Base-by-base conservation (phyloP, 1,284 basidiomycete genomes). In the Rugiboletus extremiorientalis region DNA sequence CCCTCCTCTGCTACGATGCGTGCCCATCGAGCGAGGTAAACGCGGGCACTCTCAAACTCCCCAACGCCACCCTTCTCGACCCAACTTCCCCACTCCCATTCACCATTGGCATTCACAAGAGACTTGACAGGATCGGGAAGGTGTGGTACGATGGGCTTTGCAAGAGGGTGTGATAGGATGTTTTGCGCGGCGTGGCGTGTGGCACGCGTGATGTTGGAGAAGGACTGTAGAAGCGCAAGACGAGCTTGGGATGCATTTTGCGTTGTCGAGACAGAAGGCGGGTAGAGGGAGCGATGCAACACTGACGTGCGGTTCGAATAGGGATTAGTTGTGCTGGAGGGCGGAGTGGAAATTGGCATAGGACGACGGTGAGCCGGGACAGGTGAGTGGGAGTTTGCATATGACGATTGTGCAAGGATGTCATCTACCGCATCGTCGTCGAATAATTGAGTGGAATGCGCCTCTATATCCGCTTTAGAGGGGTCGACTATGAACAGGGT, bases 21-120 rank as follows among this genome's bases (percentile, higher is more conserved):
- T 0, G 97, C 96, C 97, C 97, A 99, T 31, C 93, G 84, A 2
- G 97, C 97, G 11, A 99, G 83, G 71, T 98, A 99, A 8, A 99
- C 93, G 5, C 96, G 80, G 0, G 97, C 96, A 56, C 91, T 91
- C 73, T 99, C 97, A 71, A 96, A 99, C 72, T 96, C 94, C 16
- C 89, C 92, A 12, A 94, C 89, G 7, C 91, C 92, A 18, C 91
- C 91, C 66, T 91, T 88, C 69, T 92, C 88, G 12, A 92, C 86
- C 89, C 89, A 91, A 61, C 89, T 91, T 15, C 87, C 84, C 85
- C 92, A 91, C 64, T 93, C 89, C 72, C 86, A 83, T 66, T 93
- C 94, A 20, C 91, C 92, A 57, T 85, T 85, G 6, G 84, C 94
- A 65, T 87, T 92, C 2, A 96, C 92, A 40, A 97, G 82, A 58